Base-by-base conservation (phyloP, 148 eudicot genomes). In the Arctostaphylos glauca region DNA sequence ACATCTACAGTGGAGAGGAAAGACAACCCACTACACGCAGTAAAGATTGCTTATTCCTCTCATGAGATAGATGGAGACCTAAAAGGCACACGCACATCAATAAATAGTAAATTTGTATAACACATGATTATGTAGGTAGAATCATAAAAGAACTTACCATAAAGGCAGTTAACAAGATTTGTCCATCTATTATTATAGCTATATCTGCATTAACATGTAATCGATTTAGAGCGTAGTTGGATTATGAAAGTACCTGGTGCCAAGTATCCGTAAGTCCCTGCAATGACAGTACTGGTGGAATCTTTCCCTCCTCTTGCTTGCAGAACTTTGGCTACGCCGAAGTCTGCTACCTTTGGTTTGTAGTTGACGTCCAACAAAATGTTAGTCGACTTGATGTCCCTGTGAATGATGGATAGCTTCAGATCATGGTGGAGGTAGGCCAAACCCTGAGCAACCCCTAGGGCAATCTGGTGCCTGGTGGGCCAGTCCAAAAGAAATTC, bases 351-450 rank as follows among this genome's bases (percentile, higher is more conserved):
- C 82, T 93, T 94, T 31, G 99, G 92, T 47, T 92, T 92, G 86
- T 91, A 89, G 83, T 94, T 90, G 75, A 84, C 71, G 76, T 94
- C 99, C 75, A 96, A 90, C 50, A 96, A 90, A 84, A 96, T 93
- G 81, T 96, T 96, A 77, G 97, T 94, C 18, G 98, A 90, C 86
- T 94, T 94, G 86, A 96, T 89, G 81, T 96, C 99, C 83, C 99
- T 89, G 78, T 96, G 99, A 76, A 96, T 83, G 58, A 96, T 96
- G 12, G 98, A 89, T 2, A 93, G 91, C 80, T 91, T 83, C 66
- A 96, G 87, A 89, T 93, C 97, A 85, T 92, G 97, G 86, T 96
- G 99, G 49, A 96, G 92, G 80, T 96, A 96, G 79, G 97, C 98
- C 86, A 96, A 86, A 19, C 98, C 98, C 83, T 90, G 96, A n/a